Conservation (phyloP, 768 basidiomycete genomes). For the Serendipita sp. region DNA sequence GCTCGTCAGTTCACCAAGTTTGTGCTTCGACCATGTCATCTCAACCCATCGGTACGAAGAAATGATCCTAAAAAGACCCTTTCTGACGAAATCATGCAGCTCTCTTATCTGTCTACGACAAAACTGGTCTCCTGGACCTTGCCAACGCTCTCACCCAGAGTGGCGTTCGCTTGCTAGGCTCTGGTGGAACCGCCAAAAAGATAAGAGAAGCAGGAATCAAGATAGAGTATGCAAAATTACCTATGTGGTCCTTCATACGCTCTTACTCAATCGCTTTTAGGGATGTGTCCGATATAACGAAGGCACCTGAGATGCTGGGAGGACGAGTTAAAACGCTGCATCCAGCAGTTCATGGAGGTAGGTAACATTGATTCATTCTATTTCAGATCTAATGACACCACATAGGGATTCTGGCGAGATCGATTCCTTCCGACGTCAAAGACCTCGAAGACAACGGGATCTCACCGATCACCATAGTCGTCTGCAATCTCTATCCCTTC, state of each 20-base stretch:
- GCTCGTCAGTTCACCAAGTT: not conserved
- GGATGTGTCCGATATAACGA: conserved; percentile 94
- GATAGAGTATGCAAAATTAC: conserved; percentile 53
- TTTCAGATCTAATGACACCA: not conserved
- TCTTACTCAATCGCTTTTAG: conserved; percentile 26
- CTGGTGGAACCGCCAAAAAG: conserved; percentile 95
- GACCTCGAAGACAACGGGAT: conserved; percentile 77
- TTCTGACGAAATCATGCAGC: conserved; percentile 30
- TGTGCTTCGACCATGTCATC: conserved; percentile 8
- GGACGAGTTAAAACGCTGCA: conserved; percentile 97
- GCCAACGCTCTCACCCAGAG: conserved; percentile 68
- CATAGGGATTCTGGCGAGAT: conserved; percentile 82
- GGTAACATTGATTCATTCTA: conserved; percentile 11
- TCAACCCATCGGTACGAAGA: conserved; percentile 7
- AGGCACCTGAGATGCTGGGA: conserved; percentile 97
- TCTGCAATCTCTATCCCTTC: conserved; percentile 99
- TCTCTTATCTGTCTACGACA: conserved; percentile 92
- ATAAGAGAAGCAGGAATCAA: conserved; percentile 85
- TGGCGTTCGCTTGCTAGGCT: conserved; percentile 81
- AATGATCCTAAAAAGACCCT: not conserved
- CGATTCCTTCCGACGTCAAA: conserved; percentile 75
- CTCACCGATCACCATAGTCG: conserved; percentile 87
- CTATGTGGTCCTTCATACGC: not conserved
- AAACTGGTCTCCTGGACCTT: conserved; percentile 74
- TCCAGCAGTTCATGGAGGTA: conserved; percentile 94